Conservation (phyloP, 176 grass and related monocot species). For the Canna indica region DNA sequence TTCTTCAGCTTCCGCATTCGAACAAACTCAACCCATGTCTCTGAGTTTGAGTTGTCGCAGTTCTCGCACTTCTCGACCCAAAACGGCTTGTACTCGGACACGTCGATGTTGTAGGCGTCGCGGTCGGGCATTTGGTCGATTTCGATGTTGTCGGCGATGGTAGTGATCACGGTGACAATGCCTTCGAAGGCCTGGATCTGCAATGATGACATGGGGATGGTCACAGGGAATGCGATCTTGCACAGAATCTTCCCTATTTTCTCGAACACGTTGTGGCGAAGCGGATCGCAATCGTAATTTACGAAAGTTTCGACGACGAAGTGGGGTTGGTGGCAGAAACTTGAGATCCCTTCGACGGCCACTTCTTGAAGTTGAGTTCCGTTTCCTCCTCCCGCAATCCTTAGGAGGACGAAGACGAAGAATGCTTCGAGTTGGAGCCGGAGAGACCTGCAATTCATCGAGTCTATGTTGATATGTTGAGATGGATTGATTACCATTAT, state of each 20-base stretch:
- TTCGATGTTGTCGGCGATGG: slow-evolving; percentile 81
- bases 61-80: slow-evolving; percentile 45
- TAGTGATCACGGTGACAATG: slow-evolving; percentile 71
- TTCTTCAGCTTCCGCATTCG: slow-evolving; percentile 70
- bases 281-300: slow-evolving; percentile 92
- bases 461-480: too few species aligned
- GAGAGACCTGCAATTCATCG: slow-evolving; percentile 61
- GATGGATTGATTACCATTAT: neutral
- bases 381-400: slow-evolving; percentile 31
- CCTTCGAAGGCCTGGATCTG: slow-evolving; percentile 87
- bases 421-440: slow-evolving; percentile 89
- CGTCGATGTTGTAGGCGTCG: slow-evolving; percentile 41
- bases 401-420: slow-evolving; percentile 59
- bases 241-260: slow-evolving; percentile 65
- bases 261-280: slow-evolving; percentile 67
- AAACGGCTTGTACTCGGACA: slow-evolving; percentile 49
- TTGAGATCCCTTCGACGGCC: slow-evolving; percentile 59
- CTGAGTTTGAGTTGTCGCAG: slow-evolving; percentile 12
- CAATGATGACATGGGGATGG: slow-evolving; percentile 35
- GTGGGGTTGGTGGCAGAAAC: slow-evolving; percentile 79
- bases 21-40: slow-evolving; percentile 78
- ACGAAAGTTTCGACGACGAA: slow-evolving; percentile 91
- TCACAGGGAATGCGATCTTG: slow-evolving; percentile 62
- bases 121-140: slow-evolving; percentile 31
- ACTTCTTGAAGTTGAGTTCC: slow-evolving; percentile 76